phyloP scores from a whole-genome alignment of 805 yeast species.

The Clavispora phyllophila region DNA sequence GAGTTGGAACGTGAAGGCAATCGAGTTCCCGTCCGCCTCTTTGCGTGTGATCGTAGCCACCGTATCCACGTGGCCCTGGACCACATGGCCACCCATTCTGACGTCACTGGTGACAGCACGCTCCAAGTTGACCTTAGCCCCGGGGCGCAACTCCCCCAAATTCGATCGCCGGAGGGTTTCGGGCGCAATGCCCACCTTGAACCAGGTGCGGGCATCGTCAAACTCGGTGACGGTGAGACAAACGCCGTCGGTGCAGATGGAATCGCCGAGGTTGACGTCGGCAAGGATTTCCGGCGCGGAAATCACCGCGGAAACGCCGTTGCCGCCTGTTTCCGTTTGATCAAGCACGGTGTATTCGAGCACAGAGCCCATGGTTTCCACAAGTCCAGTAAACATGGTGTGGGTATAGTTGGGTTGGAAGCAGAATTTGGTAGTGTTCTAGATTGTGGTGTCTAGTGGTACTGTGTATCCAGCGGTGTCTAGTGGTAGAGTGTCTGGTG shows the following conservation, averaged over 20 bases:
- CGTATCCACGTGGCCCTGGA: slow-evolving; percentile 96
- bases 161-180: slow-evolving; percentile 85
- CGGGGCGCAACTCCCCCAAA: slow-evolving; percentile 54
- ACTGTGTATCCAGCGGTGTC: no score
- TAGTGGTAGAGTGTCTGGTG: no score
- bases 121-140: slow-evolving; percentile 76
- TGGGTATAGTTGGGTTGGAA: neutral
- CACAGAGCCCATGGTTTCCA: slow-evolving; percentile 76
- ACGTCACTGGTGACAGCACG: slow-evolving; percentile 83
- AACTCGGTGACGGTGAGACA: slow-evolving; percentile 92
- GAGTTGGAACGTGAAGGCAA: slow-evolving; percentile 68
- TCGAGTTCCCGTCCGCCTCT: slow-evolving; percentile 66
- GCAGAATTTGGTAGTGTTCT: no score
- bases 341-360: slow-evolving; percentile 45
- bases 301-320: slow-evolving; percentile 69
- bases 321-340: slow-evolving; percentile 51
- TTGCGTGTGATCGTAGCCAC: slow-evolving; percentile 58
- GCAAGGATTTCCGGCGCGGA: slow-evolving; percentile 51
- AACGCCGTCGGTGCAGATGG: slow-evolving; percentile 83
- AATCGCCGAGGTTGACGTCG: slow-evolving; percentile 92
- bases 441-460: no score
- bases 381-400: slow-evolving; percentile 89
- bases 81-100: slow-evolving; percentile 95
- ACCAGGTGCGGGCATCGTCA: slow-evolving; percentile 39
- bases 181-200: slow-evolving; percentile 89